phyloP scores from a whole-genome alignment of 371 early-diverging fungal genomes.

The Entomophthora muscae region DNA sequence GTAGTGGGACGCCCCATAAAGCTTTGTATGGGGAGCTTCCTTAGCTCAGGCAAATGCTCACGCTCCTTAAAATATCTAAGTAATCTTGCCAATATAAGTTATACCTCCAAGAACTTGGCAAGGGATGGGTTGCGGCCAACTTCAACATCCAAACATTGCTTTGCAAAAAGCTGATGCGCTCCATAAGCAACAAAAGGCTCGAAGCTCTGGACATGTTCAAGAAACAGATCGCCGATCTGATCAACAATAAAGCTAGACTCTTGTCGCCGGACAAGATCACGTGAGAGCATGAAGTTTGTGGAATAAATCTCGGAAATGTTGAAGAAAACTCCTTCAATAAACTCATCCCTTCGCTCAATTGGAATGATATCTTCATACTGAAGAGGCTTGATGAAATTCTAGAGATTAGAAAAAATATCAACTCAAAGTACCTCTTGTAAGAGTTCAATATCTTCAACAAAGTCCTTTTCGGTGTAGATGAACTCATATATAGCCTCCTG shows the following conservation, averaged over 20 bases:
- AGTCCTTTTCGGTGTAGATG: constrained; percentile 77
- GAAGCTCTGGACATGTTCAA: constrained; percentile 47
- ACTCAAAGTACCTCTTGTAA: constrained; percentile 34
- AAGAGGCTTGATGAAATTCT: constrained; percentile 60
- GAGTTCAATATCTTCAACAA: constrained; percentile 61
- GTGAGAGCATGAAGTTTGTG: constrained; percentile 45
- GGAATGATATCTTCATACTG: constrained; percentile 39
- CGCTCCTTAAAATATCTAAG: constrained; percentile 23
- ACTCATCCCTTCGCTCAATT: constrained; percentile 28
- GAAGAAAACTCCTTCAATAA: constrained; percentile 61
- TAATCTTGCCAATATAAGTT: constrained; percentile 3
- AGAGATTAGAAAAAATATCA: neutral
- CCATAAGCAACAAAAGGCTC: constrained; percentile 77
- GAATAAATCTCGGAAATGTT: constrained; percentile 55
- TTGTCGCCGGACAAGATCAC: constrained; percentile 49
- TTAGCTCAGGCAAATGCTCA: constrained; percentile 53
- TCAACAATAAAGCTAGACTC: constrained; percentile 44
- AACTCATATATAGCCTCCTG: constrained; percentile 87
- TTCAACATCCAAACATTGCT: constrained; percentile 64
- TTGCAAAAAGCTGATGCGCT: constrained; percentile 67
- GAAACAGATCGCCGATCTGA: constrained; percentile 71
- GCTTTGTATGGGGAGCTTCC: constrained; percentile 61
- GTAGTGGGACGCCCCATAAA: constrained; percentile 77
- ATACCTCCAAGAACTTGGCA: constrained; percentile 49
- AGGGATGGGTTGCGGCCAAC: constrained; percentile 42